Conservation (phyloP, 352 stramenopile species). For the Globisporangium apiculatum region DNA sequence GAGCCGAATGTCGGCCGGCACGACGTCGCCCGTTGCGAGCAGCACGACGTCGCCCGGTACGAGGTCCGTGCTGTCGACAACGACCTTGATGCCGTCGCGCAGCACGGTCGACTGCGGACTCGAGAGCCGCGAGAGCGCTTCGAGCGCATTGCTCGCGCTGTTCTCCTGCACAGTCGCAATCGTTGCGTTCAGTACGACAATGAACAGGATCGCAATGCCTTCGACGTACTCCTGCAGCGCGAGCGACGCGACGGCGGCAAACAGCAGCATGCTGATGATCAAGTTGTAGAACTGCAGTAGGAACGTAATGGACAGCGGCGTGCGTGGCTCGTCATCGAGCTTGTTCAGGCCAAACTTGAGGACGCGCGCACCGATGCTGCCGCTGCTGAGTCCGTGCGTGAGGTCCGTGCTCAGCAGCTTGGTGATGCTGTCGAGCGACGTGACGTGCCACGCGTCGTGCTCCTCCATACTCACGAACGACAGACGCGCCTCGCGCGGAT, state of each 20-base stretch:
- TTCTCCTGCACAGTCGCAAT: conserved; percentile 64
- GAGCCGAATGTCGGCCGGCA: conserved; percentile 89
- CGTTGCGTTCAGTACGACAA: conserved; percentile 51
- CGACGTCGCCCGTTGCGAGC: conserved; percentile 89
- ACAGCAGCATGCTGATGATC: conserved; percentile 60
- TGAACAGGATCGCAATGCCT: conserved; percentile 61
- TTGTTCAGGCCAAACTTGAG: conserved; percentile 42
- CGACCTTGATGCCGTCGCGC: conserved; percentile 47
- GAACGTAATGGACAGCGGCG: conserved; percentile 58
- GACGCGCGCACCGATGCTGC: conserved; percentile 35
- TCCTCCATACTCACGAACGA: conserved; percentile 53
- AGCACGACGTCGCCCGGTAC: conserved; percentile 85
- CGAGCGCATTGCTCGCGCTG: conserved; percentile 52
- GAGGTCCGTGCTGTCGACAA: conserved; percentile 59
- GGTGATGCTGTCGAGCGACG: conserved; percentile 30
- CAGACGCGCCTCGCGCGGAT: conserved; percentile 30
- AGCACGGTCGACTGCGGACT: conserved; percentile 61
- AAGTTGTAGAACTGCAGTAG: conserved; percentile 79
- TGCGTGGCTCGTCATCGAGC: conserved; percentile 55
- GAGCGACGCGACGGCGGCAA: conserved; percentile 49
- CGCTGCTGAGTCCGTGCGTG: conserved; percentile 31
- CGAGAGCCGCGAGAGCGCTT: conserved; percentile 49
- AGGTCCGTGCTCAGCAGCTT: conserved; percentile 50
- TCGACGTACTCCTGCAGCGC: conserved; percentile 58
- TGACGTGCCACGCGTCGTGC: conserved; percentile 6